A percentile compares a stretch with the other conserved stretches of the same genome.
Conservation (phyloP, 164 flowering plant genomes). For the Umbilicus rupestris region DNA sequence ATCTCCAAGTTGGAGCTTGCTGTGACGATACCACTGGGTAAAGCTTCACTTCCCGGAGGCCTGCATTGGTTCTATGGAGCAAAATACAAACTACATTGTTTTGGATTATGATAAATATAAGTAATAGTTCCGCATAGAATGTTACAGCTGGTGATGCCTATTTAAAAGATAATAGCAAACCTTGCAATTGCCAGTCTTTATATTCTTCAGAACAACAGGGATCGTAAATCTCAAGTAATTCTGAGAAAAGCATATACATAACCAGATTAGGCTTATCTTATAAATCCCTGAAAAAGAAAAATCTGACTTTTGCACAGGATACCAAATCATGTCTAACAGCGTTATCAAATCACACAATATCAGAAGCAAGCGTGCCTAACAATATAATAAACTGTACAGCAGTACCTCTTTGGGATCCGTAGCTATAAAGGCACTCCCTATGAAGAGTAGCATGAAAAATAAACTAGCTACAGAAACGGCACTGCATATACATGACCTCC, state of each 20-base stretch:
- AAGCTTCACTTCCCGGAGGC: conserved; percentile 25
- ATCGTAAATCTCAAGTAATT: conserved; percentile 12
- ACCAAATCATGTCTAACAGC: neutral
- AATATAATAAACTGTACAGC: neutral
- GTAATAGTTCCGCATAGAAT: neutral
- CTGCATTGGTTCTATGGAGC: conserved; percentile 19
- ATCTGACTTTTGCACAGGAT: neutral
- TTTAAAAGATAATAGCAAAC: conserved; percentile 13
- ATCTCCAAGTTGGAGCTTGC: conserved; percentile 33
- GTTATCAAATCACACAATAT: neutral
- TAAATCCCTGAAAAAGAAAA: neutral
- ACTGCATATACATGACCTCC: conserved; percentile 3
- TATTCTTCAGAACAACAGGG: conserved; percentile 6
- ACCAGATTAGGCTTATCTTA: neutral
- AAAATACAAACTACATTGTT: too few relatives aligned
- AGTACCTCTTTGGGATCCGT: conserved; percentile 3
- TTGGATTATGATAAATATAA: neutral
- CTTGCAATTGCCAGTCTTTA: conserved; percentile 14
- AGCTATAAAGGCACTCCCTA: conserved; percentile 6
- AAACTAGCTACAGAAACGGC: conserved; percentile 3
- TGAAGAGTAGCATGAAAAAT: neutral
- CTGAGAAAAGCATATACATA: conserved; percentile 9
- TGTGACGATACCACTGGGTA: conserved; percentile 40
- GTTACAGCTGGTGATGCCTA: neutral
- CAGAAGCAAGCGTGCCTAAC: too few relatives aligned